A percentile compares a stretch with the other conserved stretches of the same genome.
Conservation (phyloP, 805 yeast genomes). For the Hyphopichia homilentoma region DNA sequence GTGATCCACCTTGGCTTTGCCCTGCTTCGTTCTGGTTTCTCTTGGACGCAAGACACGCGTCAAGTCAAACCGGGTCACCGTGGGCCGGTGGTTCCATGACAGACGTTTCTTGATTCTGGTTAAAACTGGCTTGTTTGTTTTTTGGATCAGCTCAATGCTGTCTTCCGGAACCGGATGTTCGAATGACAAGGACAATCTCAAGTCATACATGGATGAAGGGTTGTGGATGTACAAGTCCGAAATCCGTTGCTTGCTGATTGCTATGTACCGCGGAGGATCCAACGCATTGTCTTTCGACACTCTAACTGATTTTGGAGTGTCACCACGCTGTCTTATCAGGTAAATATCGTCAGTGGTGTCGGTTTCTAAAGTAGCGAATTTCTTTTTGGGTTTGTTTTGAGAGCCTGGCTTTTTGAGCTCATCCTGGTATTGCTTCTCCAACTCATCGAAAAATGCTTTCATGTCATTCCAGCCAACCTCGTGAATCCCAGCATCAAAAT, state of each 20-base stretch:
- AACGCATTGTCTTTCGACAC: conserved; percentile 58
- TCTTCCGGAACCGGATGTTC: conserved; percentile 71
- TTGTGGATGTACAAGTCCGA: conserved; percentile 67
- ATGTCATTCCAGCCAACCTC: conserved; percentile 57
- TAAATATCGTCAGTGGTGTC: conserved; percentile 62
- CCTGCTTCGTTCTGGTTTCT: conserved; percentile 33
- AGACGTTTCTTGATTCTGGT: conserved; percentile 70
- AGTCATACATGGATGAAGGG: conserved; percentile 76
- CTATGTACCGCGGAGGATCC: conserved; percentile 64
- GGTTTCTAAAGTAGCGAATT: conserved; percentile 58
- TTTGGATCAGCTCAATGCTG: conserved; percentile 48
- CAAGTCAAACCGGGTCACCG: conserved; percentile 69
- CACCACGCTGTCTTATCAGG: conserved; percentile 59
- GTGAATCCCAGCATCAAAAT: conserved; percentile 64
- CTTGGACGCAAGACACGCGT: conserved; percentile 51
- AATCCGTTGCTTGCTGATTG: conserved; percentile 71
- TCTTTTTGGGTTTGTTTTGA: conserved; percentile 34
- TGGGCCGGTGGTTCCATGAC: conserved; percentile 69
- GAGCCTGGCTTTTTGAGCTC: conserved; percentile 21
- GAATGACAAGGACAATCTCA: conserved; percentile 68
- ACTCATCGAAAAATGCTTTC: conserved; percentile 49
- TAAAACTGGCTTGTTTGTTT: conserved; percentile 49
- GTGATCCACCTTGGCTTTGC: conserved; percentile 32
- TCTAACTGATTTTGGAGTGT: conserved; percentile 60
- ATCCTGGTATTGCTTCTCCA: conserved; percentile 49